phyloP scores from a whole-genome alignment of 176 grass and related monocot species.

The Aegilops speltoides region DNA sequence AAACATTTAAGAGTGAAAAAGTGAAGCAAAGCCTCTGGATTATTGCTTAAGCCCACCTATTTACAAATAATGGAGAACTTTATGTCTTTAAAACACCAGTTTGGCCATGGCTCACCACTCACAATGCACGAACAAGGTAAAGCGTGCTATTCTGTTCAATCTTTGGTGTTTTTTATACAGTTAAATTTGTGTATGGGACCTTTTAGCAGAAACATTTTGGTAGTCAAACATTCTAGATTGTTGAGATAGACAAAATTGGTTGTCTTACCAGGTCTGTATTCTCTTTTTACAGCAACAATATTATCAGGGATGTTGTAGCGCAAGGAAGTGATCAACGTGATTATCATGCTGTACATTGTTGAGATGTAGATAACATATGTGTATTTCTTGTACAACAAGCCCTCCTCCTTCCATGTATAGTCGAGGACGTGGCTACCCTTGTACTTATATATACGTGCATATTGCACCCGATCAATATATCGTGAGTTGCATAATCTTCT shows the following conservation, averaged over 20 bases:
- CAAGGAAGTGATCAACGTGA: slow-evolving; percentile 20
- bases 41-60: background rate
- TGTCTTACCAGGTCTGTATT: background rate
- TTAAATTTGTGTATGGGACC: background rate
- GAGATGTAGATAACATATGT: too few relatives aligned
- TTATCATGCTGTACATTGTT: slow-evolving; percentile 24
- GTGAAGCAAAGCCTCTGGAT: too few relatives aligned
- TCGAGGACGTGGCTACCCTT: too few relatives aligned
- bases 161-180: background rate
- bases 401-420: too few relatives aligned
- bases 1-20: too few relatives aligned
- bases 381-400: too few relatives aligned
- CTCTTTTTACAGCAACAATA: slow-evolving; percentile 24
- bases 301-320: slow-evolving; percentile 14
- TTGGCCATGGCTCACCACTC: background rate
- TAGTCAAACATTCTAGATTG: background rate
- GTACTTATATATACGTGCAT: too few relatives aligned
- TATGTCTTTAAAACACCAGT: background rate
- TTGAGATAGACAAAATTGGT: background rate
- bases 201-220: background rate
- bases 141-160: slow-evolving; percentile 6
- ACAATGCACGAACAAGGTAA: background rate
- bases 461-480: too few relatives aligned
- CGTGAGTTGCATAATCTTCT: too few relatives aligned
- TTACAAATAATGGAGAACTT: slow-evolving; percentile 12